Percentiles rank a stretch among this genome's conserved stretches.
These are phyloP conservation scores for Daedaleopsis nitida DNA, from an alignment of 768 basidiomycete genomes.

Conservation along the genomic window DNA sequence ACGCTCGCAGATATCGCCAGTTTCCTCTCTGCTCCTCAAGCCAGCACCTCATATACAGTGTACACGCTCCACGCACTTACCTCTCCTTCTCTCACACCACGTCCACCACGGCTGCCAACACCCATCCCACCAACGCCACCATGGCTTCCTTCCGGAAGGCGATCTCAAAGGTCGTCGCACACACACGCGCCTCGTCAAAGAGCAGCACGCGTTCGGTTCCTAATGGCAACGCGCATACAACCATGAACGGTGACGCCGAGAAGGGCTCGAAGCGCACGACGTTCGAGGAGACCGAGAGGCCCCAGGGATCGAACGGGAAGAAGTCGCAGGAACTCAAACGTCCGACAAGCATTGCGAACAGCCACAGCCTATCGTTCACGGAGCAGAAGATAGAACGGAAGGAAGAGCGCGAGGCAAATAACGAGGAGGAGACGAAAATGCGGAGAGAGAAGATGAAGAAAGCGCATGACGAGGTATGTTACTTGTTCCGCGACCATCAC, in stretches of 20 bases:
- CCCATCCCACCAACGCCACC: constrained; percentile 1
- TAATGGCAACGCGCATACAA: constrained; percentile 15
- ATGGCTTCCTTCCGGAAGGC: constrained; percentile 26
- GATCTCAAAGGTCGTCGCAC: constrained; percentile 20
- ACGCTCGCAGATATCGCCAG: too few relatives aligned
- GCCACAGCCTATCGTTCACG: constrained; percentile 22
- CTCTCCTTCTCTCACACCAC: neutral
- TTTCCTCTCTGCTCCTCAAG: too few relatives aligned
- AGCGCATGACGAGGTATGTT: constrained; percentile 22
- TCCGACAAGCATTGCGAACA: constrained; percentile 3
- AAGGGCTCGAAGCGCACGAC: neutral
- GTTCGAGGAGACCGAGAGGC: constrained; percentile 15
- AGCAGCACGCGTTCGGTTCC: constrained; percentile 3
- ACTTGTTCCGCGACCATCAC: neutral
- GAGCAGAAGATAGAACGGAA: constrained; percentile 27
- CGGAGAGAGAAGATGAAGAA: constrained; percentile 18
- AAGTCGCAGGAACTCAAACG: constrained; percentile 7
- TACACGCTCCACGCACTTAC: constrained; percentile 3
- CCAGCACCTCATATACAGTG: constrained; percentile 1
- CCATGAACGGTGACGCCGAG: constrained; percentile 17
- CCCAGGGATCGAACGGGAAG: constrained; percentile 7
- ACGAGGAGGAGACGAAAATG: constrained; percentile 20
- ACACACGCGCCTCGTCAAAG: constrained; percentile 15
- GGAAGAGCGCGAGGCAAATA: constrained; percentile 25
- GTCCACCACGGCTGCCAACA: constrained; percentile 6